Conservation (phyloP, 108 stramenopile genomes). For the Stephanodiscus minutulus region DNA sequence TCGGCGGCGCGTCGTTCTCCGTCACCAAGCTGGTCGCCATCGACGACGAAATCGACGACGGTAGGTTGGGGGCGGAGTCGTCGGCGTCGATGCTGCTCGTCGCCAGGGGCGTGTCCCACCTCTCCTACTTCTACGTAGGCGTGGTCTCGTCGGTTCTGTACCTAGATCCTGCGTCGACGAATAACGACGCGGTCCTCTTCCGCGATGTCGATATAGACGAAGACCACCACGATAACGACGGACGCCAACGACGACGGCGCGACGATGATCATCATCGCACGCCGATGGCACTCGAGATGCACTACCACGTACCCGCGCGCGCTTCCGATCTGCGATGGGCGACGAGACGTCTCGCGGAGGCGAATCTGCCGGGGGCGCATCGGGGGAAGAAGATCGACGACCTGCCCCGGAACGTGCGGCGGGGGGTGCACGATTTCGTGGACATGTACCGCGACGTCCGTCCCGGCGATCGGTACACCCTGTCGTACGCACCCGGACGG, state of each 20-base stretch:
- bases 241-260: background rate
- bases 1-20: conserved; percentile 1
- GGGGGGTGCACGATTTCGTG: conserved; percentile 5
- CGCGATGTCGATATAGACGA: background rate
- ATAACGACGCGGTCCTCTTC: background rate
- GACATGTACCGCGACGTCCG: conserved; percentile 14
- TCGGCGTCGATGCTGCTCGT: conserved; percentile 23
- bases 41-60: background rate
- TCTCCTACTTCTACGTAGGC: conserved; percentile 26
- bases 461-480: conserved; percentile 29
- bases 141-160: conserved; percentile 34
- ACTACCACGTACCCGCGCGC: conserved; percentile 34
- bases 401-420: background rate
- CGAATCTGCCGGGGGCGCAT: conserved; percentile 1
- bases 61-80: too few species aligned
- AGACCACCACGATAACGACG: too few species aligned
- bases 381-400: background rate
- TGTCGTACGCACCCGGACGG: conserved; percentile 4
- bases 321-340: conserved; percentile 33
- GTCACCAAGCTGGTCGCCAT: background rate
- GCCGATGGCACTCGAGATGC: conserved; percentile 33
- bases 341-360: conserved; percentile 13
- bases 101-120: conserved; percentile 28
- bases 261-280: too few species aligned
- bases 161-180: conserved; percentile 11